Evolutionary conservation across 768 basidiomycete genomes (phyloP), one percentile per base, ranked within the genome.

Genomic region (Leccinum longicurvipes): DNA sequence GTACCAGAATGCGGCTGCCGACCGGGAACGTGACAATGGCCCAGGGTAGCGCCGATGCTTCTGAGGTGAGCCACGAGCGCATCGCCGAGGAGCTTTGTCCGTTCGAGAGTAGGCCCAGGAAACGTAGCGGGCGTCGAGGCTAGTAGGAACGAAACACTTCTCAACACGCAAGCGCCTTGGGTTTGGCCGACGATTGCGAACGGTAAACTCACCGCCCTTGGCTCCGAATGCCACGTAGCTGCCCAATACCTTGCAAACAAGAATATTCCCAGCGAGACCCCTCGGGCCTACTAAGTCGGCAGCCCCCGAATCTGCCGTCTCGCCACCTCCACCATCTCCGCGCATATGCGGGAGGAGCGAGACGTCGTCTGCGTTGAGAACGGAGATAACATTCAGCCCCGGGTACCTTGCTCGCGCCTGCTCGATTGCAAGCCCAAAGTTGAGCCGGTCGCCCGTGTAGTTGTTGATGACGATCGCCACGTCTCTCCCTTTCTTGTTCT

Each of bases 11-110:
- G 62, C 28, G 50, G 49, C 10, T 55, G 52, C 17, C 77, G 61
- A 19, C 81, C 80, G n/a, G 82, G 83, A 29, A 84, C 77, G 59
- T 83, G 82, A 54, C 82, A 82, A 59, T 84, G 83, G 28, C 77
- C 82, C 27, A 84, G 66, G 6, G 79, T 78, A 8, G 68, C 69
- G 19, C 73, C 73, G 39, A 77, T 65, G 17, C 73, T 73, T 29
- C 63, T 68, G 11, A 72, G 66, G 51, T 69, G 61, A 39, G 62
- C 64, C 1, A 69, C 71, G 2, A 67, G 51, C 0, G 71, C 72
- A 53, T 72, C 63, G 10, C 76, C 74, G 6, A 76, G 65, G 3
- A 54, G 39, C 42, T 72, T 72, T 2, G 58, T 52, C 42, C 55
- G 53, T 23, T 53, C 54, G 19, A 60, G 42, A 10, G 58, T 65